phyloP scores from a whole-genome alignment of 2,329 filamentous ascomycete genomes.

The Aureobasidium sp. region DNA sequence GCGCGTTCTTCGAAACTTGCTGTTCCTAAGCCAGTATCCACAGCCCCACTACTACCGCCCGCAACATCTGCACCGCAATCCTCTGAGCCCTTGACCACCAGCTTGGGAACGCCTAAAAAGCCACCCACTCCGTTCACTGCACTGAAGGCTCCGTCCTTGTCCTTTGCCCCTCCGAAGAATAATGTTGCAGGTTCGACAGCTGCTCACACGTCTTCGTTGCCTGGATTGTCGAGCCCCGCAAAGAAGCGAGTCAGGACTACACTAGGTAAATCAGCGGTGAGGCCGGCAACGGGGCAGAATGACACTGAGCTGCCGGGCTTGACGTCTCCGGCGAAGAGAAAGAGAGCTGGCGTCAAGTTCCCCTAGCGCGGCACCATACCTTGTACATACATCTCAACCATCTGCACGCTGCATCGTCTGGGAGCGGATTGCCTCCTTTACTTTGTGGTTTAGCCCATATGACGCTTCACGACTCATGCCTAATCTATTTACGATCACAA shows the following conservation, averaged over 20 bases:
- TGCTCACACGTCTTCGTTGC: slow-evolving; percentile 1
- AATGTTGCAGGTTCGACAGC: not conserved
- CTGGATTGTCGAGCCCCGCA: slow-evolving; percentile 19
- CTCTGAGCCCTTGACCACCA: not conserved
- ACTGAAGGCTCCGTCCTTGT: not conserved
- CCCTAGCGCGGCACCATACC: not conserved
- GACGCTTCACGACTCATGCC: slow-evolving; percentile 2
- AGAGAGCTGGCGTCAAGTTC: slow-evolving; percentile 6
- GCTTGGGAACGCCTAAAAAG: slow-evolving; percentile 19
- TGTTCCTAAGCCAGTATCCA: not conserved
- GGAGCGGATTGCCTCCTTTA: not conserved
- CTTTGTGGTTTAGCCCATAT: not conserved
- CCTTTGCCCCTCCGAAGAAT: slow-evolving; percentile 3
- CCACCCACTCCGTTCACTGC: not conserved
- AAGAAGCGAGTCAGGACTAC: slow-evolving; percentile 28
- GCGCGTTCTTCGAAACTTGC: slow-evolving; percentile 17
- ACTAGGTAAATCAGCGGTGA: not conserved
- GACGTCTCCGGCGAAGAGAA: slow-evolving; percentile 16
- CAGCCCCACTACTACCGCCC: not conserved
- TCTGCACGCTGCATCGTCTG: not conserved
- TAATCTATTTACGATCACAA: slow-evolving; percentile 4
- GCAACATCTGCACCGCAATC: not conserved
- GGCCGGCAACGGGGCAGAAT: not conserved
- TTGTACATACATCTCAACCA: slow-evolving; percentile 6
- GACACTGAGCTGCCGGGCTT: slow-evolving; percentile 6